Conservation (phyloP, 768 basidiomycete genomes). For the Collybiopsis luxurians region DNA sequence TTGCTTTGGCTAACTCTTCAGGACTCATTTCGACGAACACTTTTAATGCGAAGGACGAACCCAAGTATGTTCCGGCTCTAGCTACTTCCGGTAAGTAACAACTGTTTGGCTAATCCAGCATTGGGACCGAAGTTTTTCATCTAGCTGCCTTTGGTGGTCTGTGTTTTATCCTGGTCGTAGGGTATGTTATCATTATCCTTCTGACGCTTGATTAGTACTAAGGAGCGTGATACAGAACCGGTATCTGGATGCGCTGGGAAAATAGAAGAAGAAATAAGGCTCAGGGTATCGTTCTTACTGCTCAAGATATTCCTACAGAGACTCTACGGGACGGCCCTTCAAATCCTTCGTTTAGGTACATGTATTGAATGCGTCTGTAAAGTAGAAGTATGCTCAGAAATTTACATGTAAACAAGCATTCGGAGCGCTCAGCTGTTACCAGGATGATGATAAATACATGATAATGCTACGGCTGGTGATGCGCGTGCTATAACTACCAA, state of each 20-base stretch:
- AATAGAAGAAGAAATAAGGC: constrained; percentile 41
- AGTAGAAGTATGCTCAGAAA: too few species aligned
- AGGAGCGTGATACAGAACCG: constrained; percentile 22
- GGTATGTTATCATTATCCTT: constrained; percentile 19
- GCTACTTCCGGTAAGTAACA: constrained; percentile 37
- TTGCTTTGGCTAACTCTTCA: constrained; percentile 46
- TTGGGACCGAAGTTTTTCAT: neutral
- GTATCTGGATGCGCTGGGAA: constrained; percentile 48
- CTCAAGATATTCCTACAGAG: constrained; percentile 44
- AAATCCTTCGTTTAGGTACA: constrained; percentile 43
- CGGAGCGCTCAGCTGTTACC: too few species aligned
- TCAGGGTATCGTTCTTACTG: constrained; percentile 38
- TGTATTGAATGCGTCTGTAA: constrained; percentile 35
- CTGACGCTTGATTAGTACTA: neutral
- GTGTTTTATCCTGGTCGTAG: constrained; percentile 40
- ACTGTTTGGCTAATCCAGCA: neutral
- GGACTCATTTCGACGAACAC: constrained; percentile 53
- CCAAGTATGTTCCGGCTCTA: constrained; percentile 47
- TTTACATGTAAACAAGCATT: too few species aligned
- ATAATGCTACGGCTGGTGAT: too few species aligned
- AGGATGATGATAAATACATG: too few species aligned
- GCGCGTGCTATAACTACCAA: too few species aligned
- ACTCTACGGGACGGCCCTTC: constrained; percentile 38
- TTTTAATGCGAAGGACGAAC: constrained; percentile 48
- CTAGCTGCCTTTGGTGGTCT: constrained; percentile 45